Percentiles rank a stretch among this genome's conserved stretches.
Conservation (phyloP, 768 basidiomycete species). For the Kwoniella heveanensis region DNA sequence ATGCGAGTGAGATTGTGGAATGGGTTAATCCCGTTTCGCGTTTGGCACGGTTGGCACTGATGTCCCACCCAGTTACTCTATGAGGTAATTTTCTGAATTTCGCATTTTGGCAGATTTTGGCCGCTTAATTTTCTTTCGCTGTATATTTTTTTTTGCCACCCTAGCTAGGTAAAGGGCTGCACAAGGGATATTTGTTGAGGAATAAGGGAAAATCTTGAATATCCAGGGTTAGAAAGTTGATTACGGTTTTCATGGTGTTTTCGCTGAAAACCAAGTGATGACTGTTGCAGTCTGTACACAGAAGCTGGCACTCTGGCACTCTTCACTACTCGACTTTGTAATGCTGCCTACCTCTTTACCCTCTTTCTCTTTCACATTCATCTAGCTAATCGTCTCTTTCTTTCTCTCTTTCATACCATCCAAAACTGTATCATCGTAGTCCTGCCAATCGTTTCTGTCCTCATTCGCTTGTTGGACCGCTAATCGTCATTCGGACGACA, state of each 20-base stretch:
- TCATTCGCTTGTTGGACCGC: not conserved
- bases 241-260: conserved; percentile 4
- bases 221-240: not conserved
- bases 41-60: not conserved
- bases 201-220: not conserved
- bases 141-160: not conserved
- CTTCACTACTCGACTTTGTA: not conserved
- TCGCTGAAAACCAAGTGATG: not conserved
- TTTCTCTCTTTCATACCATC: not conserved
- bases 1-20: not conserved
- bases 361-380: not conserved
- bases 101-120: conserved; percentile 11
- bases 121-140: not conserved
- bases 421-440: not conserved
- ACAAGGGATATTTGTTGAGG: no score
- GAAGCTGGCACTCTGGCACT: no score
- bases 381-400: not conserved
- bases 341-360: not conserved
- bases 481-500: no score
- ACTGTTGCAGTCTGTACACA: no score
- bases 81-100: conserved; percentile 3
- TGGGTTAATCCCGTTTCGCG: not conserved
- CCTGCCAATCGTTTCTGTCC: not conserved
- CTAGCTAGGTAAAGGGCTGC: no score
- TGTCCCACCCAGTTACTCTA: not conserved